Evolutionary conservation across 257 asterid genomes (phyloP), one percentile per base, ranked within the genome.

Genomic region (Gardenia jasminoides): DNA sequence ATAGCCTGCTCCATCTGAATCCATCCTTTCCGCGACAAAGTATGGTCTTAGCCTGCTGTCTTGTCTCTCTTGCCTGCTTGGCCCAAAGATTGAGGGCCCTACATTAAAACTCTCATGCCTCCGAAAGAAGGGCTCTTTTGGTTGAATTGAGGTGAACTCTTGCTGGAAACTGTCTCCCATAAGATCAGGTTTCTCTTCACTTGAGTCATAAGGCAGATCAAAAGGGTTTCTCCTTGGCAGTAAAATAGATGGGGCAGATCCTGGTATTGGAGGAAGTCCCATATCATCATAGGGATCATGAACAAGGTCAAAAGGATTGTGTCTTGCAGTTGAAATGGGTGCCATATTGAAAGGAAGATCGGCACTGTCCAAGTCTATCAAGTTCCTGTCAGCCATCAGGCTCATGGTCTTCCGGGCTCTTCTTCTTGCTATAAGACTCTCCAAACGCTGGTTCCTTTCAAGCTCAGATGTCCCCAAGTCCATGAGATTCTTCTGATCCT

Each of bases 401-500:
- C 85, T 82, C 85, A 80, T 76, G 52, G 68, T 84, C 72, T 90
- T 90, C 86, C 93, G 82, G 67, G 94, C 89, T 88, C 97, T 88
- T 85, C 99, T 88, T 84, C 97, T 89, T 72, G 93, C 87, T 30
- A 94, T 89, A 44, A 94, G 85, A 73, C 90, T 94, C 88, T 94
- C 98, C 88, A 94, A 84, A 84, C 94, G 87, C 78, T 87, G 91
- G 86, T 92, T 94, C 82, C 98, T 84, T 85, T 94, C 97, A 2
- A 91, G 87, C 88, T 94, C 98, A 0, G 97, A 94, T 85, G 89
- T 89, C 70, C 97, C 96, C 36, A 94, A 85, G 83, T 94, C 96
- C 94, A 94, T 89, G 52, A 94, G 94, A 89, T 94, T 94, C 93
- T 88, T 94, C 81, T 92, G 93, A 80, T 94, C 98, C 88, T 94